Evolutionary conservation across 2,329 filamentous ascomycete genomes (phyloP).

Genomic region (Fusarium avenaceum): DNA sequence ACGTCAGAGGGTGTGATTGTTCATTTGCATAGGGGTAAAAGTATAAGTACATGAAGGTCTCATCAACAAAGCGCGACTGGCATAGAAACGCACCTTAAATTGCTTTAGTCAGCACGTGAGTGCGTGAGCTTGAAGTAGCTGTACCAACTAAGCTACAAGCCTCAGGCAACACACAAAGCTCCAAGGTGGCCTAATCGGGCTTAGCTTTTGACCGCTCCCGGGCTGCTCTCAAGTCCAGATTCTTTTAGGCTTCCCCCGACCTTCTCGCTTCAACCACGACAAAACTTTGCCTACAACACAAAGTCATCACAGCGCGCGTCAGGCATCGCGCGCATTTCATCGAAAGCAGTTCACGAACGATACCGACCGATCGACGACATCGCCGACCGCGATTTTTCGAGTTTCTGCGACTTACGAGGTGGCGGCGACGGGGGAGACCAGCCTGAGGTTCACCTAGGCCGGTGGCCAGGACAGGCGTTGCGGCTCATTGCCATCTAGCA

Average conservation of each 20-base stretch:
- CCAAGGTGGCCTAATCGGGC: constrained; percentile 33
- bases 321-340: constrained; percentile 60
- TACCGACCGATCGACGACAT: constrained; percentile 51
- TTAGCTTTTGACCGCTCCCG: constrained; percentile 48
- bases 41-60: constrained; percentile 38
- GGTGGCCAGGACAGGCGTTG: constrained; percentile 61
- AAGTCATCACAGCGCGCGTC: constrained; percentile 67
- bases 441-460: constrained; percentile 63
- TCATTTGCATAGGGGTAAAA: constrained; percentile 10
- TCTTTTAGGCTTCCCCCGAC: constrained; percentile 58
- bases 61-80: constrained; percentile 19
- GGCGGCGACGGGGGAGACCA: constrained; percentile 62
- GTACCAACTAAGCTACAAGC: constrained; percentile 27
- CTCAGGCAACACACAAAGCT: constrained; percentile 46
- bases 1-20: constrained; percentile 36
- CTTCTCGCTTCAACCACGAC: constrained; percentile 60
- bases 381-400: constrained; percentile 55
- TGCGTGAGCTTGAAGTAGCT: constrained; percentile 30
- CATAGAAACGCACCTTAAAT: neutral
- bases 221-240: constrained; percentile 60
- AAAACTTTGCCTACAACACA: constrained; percentile 57
- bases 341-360: constrained; percentile 49
- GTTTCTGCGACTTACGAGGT: constrained; percentile 55
- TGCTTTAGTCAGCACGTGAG: constrained; percentile 46
- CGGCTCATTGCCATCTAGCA: constrained; percentile 59